Conservation (phyloP, 495 filamentous ascomycete genomes). For the Hypoxylon fragiforme region DNA sequence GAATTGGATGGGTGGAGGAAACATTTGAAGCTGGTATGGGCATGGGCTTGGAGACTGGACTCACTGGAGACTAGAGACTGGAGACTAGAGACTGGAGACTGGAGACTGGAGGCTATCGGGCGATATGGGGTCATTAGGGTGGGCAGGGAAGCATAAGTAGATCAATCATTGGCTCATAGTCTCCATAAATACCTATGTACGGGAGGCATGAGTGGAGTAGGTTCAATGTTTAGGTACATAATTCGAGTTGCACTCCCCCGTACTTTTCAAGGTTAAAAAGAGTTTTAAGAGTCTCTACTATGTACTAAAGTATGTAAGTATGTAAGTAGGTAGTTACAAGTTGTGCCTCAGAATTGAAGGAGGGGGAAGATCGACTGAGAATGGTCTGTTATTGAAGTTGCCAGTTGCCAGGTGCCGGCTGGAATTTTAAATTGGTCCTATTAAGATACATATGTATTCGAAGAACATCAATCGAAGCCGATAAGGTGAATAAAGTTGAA, state of each 20-base stretch:
- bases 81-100: background rate
- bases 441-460: too few relatives aligned
- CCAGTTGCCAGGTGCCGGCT: too few relatives aligned
- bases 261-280: too few relatives aligned
- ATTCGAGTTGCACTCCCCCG: too few relatives aligned
- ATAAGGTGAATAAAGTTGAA: too few relatives aligned
- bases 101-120: background rate
- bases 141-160: background rate
- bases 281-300: too few relatives aligned
- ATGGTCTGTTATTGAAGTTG: constrained; percentile 20
- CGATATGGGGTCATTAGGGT: background rate
- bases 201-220: too few relatives aligned
- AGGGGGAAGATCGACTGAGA: constrained; percentile 2
- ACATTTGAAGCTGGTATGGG: background rate
- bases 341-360: too few relatives aligned
- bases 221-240: too few relatives aligned
- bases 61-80: background rate
- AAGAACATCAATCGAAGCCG: too few relatives aligned
- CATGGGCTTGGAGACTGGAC: constrained; percentile 4
- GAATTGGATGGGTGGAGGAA: background rate
- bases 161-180: background rate
- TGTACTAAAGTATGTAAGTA: too few relatives aligned
- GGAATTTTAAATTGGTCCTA: constrained; percentile 7
- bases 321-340: too few relatives aligned
- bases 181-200: background rate